Base-by-base conservation (phyloP, 1,284 basidiomycete genomes). In the Ganoderma lingzhi region DNA sequence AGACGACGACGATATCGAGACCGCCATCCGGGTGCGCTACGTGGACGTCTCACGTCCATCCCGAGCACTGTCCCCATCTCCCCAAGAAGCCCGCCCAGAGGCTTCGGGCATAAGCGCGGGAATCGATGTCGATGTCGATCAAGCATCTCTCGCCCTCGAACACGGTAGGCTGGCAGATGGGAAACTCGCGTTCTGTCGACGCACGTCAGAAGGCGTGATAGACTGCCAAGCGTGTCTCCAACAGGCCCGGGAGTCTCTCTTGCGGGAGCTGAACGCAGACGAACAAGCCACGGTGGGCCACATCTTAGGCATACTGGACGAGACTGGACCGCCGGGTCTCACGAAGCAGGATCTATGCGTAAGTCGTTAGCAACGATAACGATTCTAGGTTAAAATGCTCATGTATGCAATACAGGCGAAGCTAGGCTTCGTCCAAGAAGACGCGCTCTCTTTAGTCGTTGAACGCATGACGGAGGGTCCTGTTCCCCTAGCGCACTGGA, bases 1-100 rank as follows among this genome's bases (percentile, higher is more conserved):
- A 95, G 93, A 93, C 75, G 93, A 95, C 75, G 90, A 93, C 78
- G 87, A 94, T 71, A 90, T 94, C 65, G 93, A 95, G 79, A 90
- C 89, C 0, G 78, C 80, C 8, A 82, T 94, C 61, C 80, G 81
- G 68, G 82, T 92, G 64, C 86, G 82, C 45, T 87, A 87, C 76
- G 74, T 76, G 55, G 75, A 76, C 53, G 60, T 76, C 42, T 61
- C 53, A 35, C 69, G 45, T 15, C 55, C 58, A 17, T 41, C 64
- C 10, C 58, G 66, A 59, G 58, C 65, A 35, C 44, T 68, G 6
- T 53, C 68, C 6, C 45, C 68, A 6, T 53, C 68, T 9, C 45
- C 37, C 9, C 60, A 63, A 55, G 74, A 74, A 48, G 51, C 62
- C 35, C 56, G 66, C 69, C 60, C 58, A 19, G 53, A 70, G 58